A percentile compares a stretch with the other conserved stretches of the same genome.
Conservation (phyloP, 2,329 filamentous ascomycete genomes). For the Hypomyces perniciosus region DNA sequence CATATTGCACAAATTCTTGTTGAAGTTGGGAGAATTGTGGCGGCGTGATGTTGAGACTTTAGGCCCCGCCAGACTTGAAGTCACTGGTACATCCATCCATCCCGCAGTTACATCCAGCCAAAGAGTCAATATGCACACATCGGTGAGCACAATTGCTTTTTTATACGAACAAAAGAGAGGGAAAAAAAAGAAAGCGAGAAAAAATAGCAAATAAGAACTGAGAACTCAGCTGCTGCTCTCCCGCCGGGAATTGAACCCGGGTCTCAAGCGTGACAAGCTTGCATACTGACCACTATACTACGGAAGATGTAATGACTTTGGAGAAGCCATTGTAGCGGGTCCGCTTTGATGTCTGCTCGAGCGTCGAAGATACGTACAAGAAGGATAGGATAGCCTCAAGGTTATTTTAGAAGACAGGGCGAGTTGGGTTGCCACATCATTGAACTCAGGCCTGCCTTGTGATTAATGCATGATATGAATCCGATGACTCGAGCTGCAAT, state of each 20-base stretch:
- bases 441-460: too few relatives aligned
- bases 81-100: slow-evolving; percentile 7
- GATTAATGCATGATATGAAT: too few relatives aligned
- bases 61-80: slow-evolving; percentile 8
- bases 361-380: not conserved
- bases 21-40: slow-evolving; percentile 5
- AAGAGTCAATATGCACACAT: too few relatives aligned
- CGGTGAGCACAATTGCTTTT: too few relatives aligned
- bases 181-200: not conserved
- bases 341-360: slow-evolving; percentile 1
- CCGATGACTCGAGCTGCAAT: too few relatives aligned
- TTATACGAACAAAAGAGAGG: not conserved
- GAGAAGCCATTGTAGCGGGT: slow-evolving; percentile 8
- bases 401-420: not conserved
- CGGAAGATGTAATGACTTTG: slow-evolving; percentile 12
- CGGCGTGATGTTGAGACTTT: slow-evolving; percentile 14
- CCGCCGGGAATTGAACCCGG: slow-evolving; percentile 20
- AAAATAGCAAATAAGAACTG: slow-evolving; percentile 1
- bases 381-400: not conserved
- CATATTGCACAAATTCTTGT: too few relatives aligned
- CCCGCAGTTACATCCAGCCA: too few relatives aligned
- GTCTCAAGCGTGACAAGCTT: slow-evolving; percentile 21
- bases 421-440: not conserved
- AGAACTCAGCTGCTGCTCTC: slow-evolving; percentile 12
- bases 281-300: slow-evolving; percentile 21